Evolutionary conservation across 768 basidiomycete genomes (phyloP), one percentile per base, ranked within the genome.

Genomic region (Auricularia auricula-judae): DNA sequence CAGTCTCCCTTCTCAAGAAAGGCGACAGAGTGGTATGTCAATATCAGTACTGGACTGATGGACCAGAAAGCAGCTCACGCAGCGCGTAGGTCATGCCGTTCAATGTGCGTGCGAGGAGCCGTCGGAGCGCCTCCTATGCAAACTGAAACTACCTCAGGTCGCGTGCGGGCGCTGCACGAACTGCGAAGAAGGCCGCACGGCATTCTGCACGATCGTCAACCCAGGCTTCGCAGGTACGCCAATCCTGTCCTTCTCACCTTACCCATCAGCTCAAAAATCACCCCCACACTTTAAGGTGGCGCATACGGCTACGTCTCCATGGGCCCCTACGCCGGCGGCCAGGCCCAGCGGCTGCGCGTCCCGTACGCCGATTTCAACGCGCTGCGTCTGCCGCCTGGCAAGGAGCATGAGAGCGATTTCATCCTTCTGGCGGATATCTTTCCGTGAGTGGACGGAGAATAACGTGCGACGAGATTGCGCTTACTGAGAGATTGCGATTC

Each of bases 311-410:
- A 71, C 70, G 82, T 84, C 18, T 74, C 82, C 3, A 83, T 83
- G 82, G 82, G 82, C 1, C 82, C 82, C 0, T 84, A 83, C 69
- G 74, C 74, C 12, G 83, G 83, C 14, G 70, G 70, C 1, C 70
- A 70, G 61, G 69, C 70, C 4, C 65, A 84, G 79, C 83, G 79
- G 68, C 76, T 84, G 53, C 76, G 80, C 12, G 82, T 84, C 5
- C 83, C 82, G 0, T 84, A 80, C 69, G 82, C 82, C 5, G 82
- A 84, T 67, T 84, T 81, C 73, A 83, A 83, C 65, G 81, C 80
- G 2, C 71, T 84, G 21, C 76, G 76, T 44, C 76, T 84, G 0
- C 83, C 82, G 4, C 73, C 79, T 7, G 83, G 83, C 3, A 81
- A 69, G n/a, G 80, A 81, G 66, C 74, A 81, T 66, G 83, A 84